Evolutionary conservation across 176 grass and related monocot genomes (phyloP), one percentile per base, ranked within the genome.

Genomic region (Cenchrus purpureus): DNA sequence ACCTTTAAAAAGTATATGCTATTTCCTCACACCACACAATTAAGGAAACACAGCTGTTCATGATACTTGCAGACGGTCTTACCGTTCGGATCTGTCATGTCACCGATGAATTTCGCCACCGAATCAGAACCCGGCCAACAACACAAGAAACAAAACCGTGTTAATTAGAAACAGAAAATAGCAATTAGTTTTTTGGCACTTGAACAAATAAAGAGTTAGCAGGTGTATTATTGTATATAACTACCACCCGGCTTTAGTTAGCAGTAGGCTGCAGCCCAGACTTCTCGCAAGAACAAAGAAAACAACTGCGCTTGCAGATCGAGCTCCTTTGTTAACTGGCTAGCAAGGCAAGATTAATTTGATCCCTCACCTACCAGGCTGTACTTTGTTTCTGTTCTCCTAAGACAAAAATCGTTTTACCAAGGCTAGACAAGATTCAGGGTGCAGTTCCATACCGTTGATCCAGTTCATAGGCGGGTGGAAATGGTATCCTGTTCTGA

Each of bases 381-480:
- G 72, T 31, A 58, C 71, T 86, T 50, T 65, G 67, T 89, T 71
- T 46, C 65, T 77, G 72, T 15, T 74, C 12, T 29, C 3, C 71
- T 13, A 53, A 74, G 71, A 32, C 15, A 51, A n/a, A 29, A 49
- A 28, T 32, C 22, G 22, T 25, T 25, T 25, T 25, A 25, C 22
- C 22, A 25, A 25, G 22, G 22, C 22, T 25, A 25, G 0, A 32
- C 22, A 25, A 25, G 25, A 72, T 73, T 20, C 22, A 59, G 60
- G 44, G 2, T 13, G 57, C 11, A 43, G 76, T 43, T 44, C 22
- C 67, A 4, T 88, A 92, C 92, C 92, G 86, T 95, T 95, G 71
- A 95, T 95, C 90, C 90, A 95, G 63, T 95, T 89, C 48, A 0
- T 85, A 0, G 90, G 90, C 13, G 92, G 92, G 82, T 89, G 89